Percentiles rank a stretch among this genome's conserved stretches.
phyloP scores from a whole-genome alignment of 768 basidiomycete genomes.

The Mrakia frigida region DNA sequence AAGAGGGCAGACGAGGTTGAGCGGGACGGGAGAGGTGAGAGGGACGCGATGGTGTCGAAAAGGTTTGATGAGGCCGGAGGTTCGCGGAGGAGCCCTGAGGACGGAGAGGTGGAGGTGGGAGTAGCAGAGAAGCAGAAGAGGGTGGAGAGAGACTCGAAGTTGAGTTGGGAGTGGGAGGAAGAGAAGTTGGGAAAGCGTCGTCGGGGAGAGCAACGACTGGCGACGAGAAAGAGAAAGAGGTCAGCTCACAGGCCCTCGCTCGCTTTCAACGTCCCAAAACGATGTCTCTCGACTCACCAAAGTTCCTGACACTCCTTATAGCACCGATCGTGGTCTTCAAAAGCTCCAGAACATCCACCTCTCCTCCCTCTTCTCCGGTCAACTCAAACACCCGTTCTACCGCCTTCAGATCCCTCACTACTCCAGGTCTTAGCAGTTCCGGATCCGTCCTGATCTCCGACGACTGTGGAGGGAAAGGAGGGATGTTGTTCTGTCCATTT shows the following conservation, averaged over 20 bases:
- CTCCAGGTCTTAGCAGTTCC: conserved; percentile 67
- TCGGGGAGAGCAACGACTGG: conserved; percentile 68
- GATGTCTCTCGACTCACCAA: conserved; percentile 40
- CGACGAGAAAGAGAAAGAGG: background rate
- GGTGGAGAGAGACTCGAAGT: background rate
- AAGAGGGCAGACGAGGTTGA: background rate
- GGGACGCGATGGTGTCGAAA: conserved; percentile 44
- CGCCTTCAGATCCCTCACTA: conserved; percentile 65
- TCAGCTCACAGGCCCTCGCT: too few species aligned
- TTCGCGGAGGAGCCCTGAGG: conserved; percentile 15
- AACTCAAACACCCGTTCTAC: conserved; percentile 49
- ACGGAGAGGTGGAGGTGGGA: background rate
- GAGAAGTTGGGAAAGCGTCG: conserved; percentile 39
- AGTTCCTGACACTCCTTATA: conserved; percentile 76
- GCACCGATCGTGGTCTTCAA: conserved; percentile 75
- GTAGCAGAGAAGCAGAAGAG: conserved; percentile 1
- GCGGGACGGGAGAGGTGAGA: background rate
- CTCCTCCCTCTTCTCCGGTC: background rate
- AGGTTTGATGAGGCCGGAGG: conserved; percentile 18
- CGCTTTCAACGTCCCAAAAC: background rate
- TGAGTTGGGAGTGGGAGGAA: background rate
- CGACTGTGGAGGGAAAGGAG: conserved; percentile 52
- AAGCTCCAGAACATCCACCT: conserved; percentile 61
- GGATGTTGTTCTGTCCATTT: conserved; percentile 46
- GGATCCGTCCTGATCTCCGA: conserved; percentile 52